Evolutionary conservation across 192 early-diverging fungal species (phyloP).

Genomic region (Phycomyces blakesleeanus): DNA sequence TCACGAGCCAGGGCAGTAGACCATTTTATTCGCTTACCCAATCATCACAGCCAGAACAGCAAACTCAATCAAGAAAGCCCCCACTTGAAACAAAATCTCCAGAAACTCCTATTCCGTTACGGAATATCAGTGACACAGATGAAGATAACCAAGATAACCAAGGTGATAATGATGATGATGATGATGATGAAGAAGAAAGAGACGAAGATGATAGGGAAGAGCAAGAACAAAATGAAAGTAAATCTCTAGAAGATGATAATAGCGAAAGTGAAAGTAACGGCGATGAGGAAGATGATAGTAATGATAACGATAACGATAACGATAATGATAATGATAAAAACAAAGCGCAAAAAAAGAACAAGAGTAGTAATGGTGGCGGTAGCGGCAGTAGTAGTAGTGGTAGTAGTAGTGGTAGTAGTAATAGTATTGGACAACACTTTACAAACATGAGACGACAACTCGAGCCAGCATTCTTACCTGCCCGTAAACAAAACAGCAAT

Average conservation of each 20-base stretch:
- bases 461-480: conserved; percentile 19
- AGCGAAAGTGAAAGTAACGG: conserved; percentile 6
- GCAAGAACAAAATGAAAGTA: background rate
- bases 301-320: no score
- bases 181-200: conserved; percentile 5
- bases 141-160: background rate
- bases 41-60: no score
- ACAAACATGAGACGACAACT: conserved; percentile 6
- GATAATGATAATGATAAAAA: no score
- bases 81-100: background rate
- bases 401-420: no score
- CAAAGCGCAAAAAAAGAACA: no score
- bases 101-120: background rate
- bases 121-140: background rate
- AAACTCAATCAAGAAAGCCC: no score
- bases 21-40: background rate
- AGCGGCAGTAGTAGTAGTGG: no score
- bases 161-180: background rate
- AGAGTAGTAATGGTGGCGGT: no score
- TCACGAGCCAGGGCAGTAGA: conserved; percentile 5
- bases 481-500: background rate
- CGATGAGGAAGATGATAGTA: no score
- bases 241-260: background rate
- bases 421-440: conserved; percentile 17
- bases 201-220: conserved; percentile 9